Percentiles rank a stretch among this genome's conserved stretches.
phyloP scores from a whole-genome alignment of 2,329 filamentous ascomycete species.

The Colletotrichum ledebouriae region DNA sequence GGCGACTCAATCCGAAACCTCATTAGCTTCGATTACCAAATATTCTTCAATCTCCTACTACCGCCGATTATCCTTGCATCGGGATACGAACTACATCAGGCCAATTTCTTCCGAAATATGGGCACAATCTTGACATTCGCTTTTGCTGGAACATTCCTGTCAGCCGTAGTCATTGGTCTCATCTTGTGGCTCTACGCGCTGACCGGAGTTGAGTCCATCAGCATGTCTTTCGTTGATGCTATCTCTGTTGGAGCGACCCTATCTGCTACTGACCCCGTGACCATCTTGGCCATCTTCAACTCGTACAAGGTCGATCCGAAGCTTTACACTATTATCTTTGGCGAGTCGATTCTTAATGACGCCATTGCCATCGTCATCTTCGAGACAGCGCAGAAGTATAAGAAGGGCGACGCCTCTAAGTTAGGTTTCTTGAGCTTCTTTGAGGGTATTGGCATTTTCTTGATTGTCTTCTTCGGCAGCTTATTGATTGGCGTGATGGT shows the following conservation, averaged over 20 bases:
- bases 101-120: conserved; percentile 99
- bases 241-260: conserved; percentile 97
- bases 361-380: conserved; percentile 99
- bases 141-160: conserved; percentile 97
- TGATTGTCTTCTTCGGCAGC: conserved; percentile 96
- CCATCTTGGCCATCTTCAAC: conserved; percentile 98
- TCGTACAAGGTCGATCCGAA: conserved; percentile 99
- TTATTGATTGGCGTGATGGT: conserved; percentile 89
- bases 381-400: conserved; percentile 95
- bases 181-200: conserved; percentile 91
- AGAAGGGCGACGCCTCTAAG: conserved; percentile 77
- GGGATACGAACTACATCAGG: conserved; percentile 97
- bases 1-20: conserved; percentile 88
- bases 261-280: conserved; percentile 96
- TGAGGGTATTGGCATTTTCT: conserved; percentile 93
- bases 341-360: conserved; percentile 97
- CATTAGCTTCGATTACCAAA: conserved; percentile 98
- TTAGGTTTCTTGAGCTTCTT: conserved; percentile 87
- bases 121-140: conserved; percentile 98
- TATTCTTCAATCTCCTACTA: conserved; percentile 99
- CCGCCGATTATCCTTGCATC: conserved; percentile 98
- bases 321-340: conserved; percentile 98
- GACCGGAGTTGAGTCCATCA: conserved; percentile 86
- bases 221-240: conserved; percentile 93
- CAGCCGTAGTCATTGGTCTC: conserved; percentile 91